These are phyloP conservation scores for Lodderomyces jiufengensis DNA, from an alignment of 1,139 yeast species.

Conservation along the genomic window DNA sequence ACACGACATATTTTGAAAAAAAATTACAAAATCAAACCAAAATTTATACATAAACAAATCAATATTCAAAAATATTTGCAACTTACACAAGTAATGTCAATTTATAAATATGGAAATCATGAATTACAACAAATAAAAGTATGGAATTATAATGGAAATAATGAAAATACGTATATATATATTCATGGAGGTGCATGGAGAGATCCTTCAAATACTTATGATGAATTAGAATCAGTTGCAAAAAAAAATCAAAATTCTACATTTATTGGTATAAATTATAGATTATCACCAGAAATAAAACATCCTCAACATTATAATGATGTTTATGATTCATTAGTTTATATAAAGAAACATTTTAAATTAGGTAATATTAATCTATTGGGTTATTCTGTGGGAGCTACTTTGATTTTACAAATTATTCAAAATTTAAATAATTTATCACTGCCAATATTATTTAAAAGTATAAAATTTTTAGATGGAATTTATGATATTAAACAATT, in stretches of 20 bases:
- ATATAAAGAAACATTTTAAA: slow-evolving; percentile 19
- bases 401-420: slow-evolving; percentile 57
- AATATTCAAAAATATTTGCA: too few relatives aligned
- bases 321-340: slow-evolving; percentile 42
- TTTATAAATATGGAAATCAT: slow-evolving; percentile 21
- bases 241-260: slow-evolving; percentile 14
- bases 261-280: slow-evolving; percentile 56
- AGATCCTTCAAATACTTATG: slow-evolving; percentile 57
- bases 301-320: slow-evolving; percentile 69
- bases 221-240: slow-evolving; percentile 49
- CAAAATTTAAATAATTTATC: slow-evolving; percentile 16
- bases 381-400: slow-evolving; percentile 88
- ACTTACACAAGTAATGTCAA: too few relatives aligned
- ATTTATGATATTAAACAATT: slow-evolving; percentile 32
- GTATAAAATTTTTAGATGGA: slow-evolving; percentile 32
- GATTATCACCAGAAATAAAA: slow-evolving; percentile 58
- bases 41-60: too few relatives aligned
- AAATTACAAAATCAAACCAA: not conserved
- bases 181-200: slow-evolving; percentile 94
- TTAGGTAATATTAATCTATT: slow-evolving; percentile 28
- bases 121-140: slow-evolving; percentile 23
- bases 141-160: slow-evolving; percentile 15
- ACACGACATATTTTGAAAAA: slow-evolving; percentile 1
- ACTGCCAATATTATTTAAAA: not conserved
- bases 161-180: slow-evolving; percentile 36